Evolutionary conservation across 352 stramenopile genomes (phyloP).

Genomic region (Pythium oligandrum): DNA sequence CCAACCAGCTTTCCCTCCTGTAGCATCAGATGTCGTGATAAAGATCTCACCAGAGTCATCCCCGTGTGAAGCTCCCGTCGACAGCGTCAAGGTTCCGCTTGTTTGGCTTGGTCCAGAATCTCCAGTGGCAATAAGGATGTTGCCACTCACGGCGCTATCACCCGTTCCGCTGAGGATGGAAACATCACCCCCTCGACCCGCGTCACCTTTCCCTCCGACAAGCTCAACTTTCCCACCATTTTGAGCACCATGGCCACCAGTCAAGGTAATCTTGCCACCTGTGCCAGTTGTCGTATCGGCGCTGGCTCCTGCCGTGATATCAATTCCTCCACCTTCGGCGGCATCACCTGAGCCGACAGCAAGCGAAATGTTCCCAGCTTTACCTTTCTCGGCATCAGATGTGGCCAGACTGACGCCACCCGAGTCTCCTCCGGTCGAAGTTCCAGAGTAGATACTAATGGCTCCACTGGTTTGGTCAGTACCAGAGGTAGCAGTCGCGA

Average conservation of each 20-base stretch:
- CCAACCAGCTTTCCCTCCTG: constrained; percentile 17
- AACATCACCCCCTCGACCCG: constrained; percentile 17
- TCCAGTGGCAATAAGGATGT: constrained; percentile 18
- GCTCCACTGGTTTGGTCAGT: constrained; percentile 9
- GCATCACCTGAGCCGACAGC: constrained; percentile 12
- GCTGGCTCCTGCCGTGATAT: constrained; percentile 23
- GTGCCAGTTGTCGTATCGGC: constrained; percentile 6
- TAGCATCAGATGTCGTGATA: constrained; percentile 23
- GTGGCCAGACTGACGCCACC: constrained; percentile 20
- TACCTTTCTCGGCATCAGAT: constrained; percentile 11
- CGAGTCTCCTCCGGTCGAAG: constrained; percentile 11
- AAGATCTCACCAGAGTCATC: constrained; percentile 23
- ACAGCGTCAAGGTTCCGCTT: constrained; percentile 13
- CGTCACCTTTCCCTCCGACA: constrained; percentile 20
- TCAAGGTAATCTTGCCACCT: constrained; percentile 12
- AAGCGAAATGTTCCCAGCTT: constrained; percentile 16
- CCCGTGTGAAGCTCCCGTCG: constrained; percentile 1
- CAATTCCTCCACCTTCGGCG: constrained; percentile 18
- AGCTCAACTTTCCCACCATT: constrained; percentile 29
- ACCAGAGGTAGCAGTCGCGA: constrained; percentile 8
- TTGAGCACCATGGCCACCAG: constrained; percentile 10
- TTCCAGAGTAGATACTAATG: constrained; percentile 7
- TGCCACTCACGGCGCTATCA: constrained; percentile 15
- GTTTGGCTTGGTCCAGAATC: constrained; percentile 12
- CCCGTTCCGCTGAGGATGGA: constrained; percentile 17